Evolutionary conservation across 1,284 basidiomycete genomes (phyloP), one percentile per base, ranked within the genome.

Genomic region (Marasmius sp.): DNA sequence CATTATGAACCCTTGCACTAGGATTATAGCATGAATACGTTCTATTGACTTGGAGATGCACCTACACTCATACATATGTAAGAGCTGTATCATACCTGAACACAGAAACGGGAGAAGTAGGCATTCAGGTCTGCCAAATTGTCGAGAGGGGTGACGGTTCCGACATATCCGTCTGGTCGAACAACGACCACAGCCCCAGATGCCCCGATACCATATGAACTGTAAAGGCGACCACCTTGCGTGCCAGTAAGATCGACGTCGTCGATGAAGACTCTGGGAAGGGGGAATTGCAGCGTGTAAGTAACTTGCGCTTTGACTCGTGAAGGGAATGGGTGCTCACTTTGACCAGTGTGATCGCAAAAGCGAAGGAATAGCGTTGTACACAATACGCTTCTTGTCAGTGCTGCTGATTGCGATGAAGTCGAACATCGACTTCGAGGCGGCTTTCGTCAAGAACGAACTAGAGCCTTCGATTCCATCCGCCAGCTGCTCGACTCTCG

Each of bases 121-220:
- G 65, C 66, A 45, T 83, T 71, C n/a, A 89, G 65, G n/a, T 75
- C 75, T 8, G 72, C 66, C 38, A 76, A 64, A 4, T 77, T 71
- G 45, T 84, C 76, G 45, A 90, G 71, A 0, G 86, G 81, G 1
- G 78, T 77, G 22, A 90, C 75, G 59, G 77, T 77, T 2, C 87
- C 87, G 16, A 93, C 83, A 64, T 91, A 92, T 10, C 90, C 90
- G 67, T 93, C 91, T 3, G 91, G 91, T 38, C 91, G 81, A 14
- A 91, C 83, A 37, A 89, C 77, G 36, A 91, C 83, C 22, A 91
- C 72, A 7, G 82, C 87, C 27, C 90, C 91, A 2, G 74, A 72
- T 20, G 77, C 67, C 6, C 77, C 75, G 43, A 91, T 79, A 0
- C 89, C 90, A 67, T 84, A 89, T 56, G 81, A 79, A 2, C 70